phyloP scores from a whole-genome alignment of 2,329 filamentous ascomycete genomes.

The Nannizzia gypsea region DNA sequence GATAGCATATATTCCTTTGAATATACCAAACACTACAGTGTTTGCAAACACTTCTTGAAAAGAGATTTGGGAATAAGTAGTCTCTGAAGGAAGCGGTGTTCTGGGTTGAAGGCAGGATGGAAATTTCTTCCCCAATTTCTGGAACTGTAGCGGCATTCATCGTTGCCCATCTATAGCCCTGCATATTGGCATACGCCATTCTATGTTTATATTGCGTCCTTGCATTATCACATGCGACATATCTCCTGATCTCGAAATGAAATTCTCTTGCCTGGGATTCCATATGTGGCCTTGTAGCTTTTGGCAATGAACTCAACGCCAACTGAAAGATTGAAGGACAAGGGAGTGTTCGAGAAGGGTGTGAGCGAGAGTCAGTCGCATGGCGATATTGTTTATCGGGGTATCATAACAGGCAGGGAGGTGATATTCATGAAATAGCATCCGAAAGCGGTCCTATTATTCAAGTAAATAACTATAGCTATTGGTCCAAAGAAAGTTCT shows the following conservation, averaged over 20 bases:
- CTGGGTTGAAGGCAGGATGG: neutral
- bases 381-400: neutral
- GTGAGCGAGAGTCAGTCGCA: neutral
- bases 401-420: neutral
- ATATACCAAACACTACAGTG: neutral
- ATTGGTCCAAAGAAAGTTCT: no score
- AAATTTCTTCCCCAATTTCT: neutral
- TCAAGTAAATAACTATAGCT: neutral
- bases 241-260: neutral
- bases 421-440: neutral
- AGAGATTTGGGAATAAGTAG: neutral
- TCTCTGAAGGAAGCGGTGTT: neutral
- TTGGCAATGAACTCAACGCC: constrained; percentile 12
- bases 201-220: neutral
- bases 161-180: neutral
- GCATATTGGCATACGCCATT: neutral
- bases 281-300: constrained; percentile 5
- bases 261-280: constrained; percentile 5
- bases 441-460: neutral
- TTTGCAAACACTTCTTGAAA: neutral
- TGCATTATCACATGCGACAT: neutral
- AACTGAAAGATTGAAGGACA: constrained; percentile 6
- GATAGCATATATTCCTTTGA: no score
- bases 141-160: neutral
- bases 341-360: neutral